Evolutionary conservation across 73 alveolate genomes (phyloP), one percentile per base, ranked within the genome.

Genomic region (Paramecium bursaria): DNA sequence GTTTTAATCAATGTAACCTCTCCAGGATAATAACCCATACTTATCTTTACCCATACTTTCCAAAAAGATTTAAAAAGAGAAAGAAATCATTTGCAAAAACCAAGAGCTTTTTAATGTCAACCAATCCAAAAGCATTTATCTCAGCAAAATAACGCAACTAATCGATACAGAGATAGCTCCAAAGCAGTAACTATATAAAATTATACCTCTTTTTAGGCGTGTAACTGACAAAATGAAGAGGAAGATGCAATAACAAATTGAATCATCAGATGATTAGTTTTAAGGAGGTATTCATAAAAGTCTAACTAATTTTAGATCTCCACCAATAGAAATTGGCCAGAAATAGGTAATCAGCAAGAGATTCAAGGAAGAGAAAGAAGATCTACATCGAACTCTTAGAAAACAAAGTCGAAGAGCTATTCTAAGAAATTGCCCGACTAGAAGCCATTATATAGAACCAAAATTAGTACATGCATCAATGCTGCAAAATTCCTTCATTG

Each of bases 271-370:
- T 19, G 82, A 67, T 42, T 57, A 42, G 9, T 67, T 2, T 21
- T 35, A 44, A 4, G 82, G 50, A 15, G 44, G 33, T 39, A 31
- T 35, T 11, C n/a, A n/a, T n/a, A n/a, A n/a, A n/a, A n/a, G n/a
- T n/a, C n/a, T n/a, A n/a, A n/a, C n/a, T n/a, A n/a, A n/a, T n/a
- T n/a, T n/a, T n/a, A n/a, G n/a, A n/a, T n/a, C n/a, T n/a, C n/a
- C 82, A 67, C 13, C 30, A 67, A 42, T 79, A 48, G 39, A 79
- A 79, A 55, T 44, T 79, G 23, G 89, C 89, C 19, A 54, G 89
- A 79, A 79, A 79, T 11, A 79, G 89, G 54, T 50, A 79, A 79
- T 79, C 89, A 1, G 89, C 89, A 15, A 79, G 89, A 79, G 76
- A 79, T 54, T 53, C 85, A 42, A 54, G 89, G 54, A 79, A 79